Conservation (phyloP, 1,284 basidiomycete species). For the Mycosarcoma maydis region DNA sequence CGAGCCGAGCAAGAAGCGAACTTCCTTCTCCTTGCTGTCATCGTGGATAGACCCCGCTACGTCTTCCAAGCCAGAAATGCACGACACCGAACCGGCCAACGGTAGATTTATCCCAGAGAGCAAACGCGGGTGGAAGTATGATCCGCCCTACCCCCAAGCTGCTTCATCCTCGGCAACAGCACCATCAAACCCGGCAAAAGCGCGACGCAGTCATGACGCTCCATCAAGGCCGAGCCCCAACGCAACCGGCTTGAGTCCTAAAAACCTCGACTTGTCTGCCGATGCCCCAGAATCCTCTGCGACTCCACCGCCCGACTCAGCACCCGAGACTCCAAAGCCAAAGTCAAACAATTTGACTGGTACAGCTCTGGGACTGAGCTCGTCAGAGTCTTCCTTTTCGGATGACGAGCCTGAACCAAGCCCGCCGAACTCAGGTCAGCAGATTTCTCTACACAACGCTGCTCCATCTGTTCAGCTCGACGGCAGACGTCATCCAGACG, state of each 20-base stretch:
- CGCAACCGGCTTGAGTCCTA: not conserved
- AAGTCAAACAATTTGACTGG: not conserved
- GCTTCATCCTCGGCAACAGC: constrained; percentile 2
- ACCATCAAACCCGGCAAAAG: not conserved
- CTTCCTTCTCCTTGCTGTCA: constrained; percentile 25
- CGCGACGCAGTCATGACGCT: not conserved
- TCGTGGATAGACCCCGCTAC: constrained; percentile 3
- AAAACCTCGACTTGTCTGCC: not conserved
- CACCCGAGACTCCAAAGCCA: constrained; percentile 11
- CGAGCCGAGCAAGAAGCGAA: constrained; percentile 30
- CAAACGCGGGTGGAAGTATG: constrained; percentile 39
- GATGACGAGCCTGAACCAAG: constrained; percentile 10
- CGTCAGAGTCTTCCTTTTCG: constrained; percentile 21
- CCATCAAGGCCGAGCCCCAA: not conserved
- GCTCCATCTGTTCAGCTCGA: not conserved
- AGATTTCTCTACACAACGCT: not conserved
- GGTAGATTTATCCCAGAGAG: constrained; percentile 36
- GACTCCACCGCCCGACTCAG: not conserved
- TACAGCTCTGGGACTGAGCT: not conserved
- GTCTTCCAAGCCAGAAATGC: not conserved
- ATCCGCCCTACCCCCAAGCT: not conserved
- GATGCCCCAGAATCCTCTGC: not conserved
- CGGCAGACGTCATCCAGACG: constrained; percentile 25
- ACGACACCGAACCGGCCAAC: constrained; percentile 15
- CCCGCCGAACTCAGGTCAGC: not conserved